A percentile compares a stretch with the other conserved stretches of the same genome.
Conservation (phyloP, 768 basidiomycete genomes). For the Melanogaster broomeanus region DNA sequence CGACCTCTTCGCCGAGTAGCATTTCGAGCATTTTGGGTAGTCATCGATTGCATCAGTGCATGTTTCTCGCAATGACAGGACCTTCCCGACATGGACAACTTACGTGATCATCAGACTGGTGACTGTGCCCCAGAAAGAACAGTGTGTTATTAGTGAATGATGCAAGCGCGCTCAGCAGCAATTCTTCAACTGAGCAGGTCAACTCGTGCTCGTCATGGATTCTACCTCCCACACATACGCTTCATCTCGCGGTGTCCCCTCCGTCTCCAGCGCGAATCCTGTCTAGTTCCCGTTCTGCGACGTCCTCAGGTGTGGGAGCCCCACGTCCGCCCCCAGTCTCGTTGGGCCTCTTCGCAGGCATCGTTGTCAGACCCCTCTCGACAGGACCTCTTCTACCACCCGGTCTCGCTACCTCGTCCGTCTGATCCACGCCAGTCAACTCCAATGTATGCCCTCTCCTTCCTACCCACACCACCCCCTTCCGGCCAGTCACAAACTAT, state of each 20-base stretch:
- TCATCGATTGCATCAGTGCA: too few relatives aligned
- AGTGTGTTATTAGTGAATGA: neutral
- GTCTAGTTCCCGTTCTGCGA: neutral
- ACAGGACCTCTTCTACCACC: constrained; percentile 71
- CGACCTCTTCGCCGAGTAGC: too few relatives aligned
- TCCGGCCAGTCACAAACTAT: constrained; percentile 50
- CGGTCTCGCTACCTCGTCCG: constrained; percentile 52
- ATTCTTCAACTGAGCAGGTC: constrained; percentile 3
- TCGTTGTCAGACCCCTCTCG: constrained; percentile 55
- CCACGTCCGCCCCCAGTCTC: constrained; percentile 2
- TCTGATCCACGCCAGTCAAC: constrained; percentile 36
- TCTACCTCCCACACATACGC: neutral
- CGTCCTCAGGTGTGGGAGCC: constrained; percentile 10
- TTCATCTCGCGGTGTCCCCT: neutral
- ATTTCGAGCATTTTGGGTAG: too few relatives aligned
- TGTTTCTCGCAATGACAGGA: neutral
- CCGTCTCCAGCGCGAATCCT: neutral
- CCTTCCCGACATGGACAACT: neutral
- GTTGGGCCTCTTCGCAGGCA: constrained; percentile 17
- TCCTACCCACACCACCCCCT: constrained; percentile 49
- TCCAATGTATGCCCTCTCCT: constrained; percentile 68
- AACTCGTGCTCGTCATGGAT: neutral
- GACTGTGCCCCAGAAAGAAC: neutral
- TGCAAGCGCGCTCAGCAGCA: constrained; percentile 6
- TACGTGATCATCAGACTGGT: neutral